These are phyloP conservation scores for Rasamsonia emersonii DNA, from an alignment of 2,329 filamentous ascomycete genomes.

Conservation along the genomic window DNA sequence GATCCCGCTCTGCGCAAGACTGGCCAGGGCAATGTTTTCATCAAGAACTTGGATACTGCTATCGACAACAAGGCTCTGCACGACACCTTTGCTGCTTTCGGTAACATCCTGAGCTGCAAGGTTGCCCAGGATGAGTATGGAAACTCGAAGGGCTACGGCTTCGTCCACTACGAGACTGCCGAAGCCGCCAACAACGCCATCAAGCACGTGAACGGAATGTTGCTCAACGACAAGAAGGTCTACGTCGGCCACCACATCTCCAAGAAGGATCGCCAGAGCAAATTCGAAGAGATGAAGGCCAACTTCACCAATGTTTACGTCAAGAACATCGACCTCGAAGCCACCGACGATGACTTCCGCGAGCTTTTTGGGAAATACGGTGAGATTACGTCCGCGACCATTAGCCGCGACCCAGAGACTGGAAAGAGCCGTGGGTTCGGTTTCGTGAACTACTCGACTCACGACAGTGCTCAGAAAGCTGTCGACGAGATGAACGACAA, in stretches of 20 bases:
- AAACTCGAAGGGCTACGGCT: conserved; percentile 97
- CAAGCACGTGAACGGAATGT: conserved; percentile 99
- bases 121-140: conserved; percentile 95
- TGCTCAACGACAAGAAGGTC: conserved; percentile 99
- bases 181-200: conserved; percentile 95
- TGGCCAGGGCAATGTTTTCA: conserved; percentile 98
- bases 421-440: conserved; percentile 93
- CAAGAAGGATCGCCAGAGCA: conserved; percentile 99
- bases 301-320: conserved; percentile 99
- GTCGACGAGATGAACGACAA: conserved; percentile 88
- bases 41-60: conserved; percentile 98
- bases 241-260: conserved; percentile 98
- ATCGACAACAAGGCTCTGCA: conserved; percentile 99
- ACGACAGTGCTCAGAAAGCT: conserved; percentile 75
- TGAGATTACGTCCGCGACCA: conserved; percentile 88
- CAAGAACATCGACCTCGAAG: conserved; percentile 87
- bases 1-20: conserved; percentile 98
- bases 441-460: conserved; percentile 91
- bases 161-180: conserved; percentile 99
- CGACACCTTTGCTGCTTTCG: conserved; percentile 97
- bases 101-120: conserved; percentile 99
- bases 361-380: conserved; percentile 85
- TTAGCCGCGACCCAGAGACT: conserved; percentile 73
- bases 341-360: conserved; percentile 89
- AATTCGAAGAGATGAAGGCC: conserved; percentile 99